Evolutionary conservation across 176 grass and related monocot species (phyloP).

Genomic region (Ensete glaucum): DNA sequence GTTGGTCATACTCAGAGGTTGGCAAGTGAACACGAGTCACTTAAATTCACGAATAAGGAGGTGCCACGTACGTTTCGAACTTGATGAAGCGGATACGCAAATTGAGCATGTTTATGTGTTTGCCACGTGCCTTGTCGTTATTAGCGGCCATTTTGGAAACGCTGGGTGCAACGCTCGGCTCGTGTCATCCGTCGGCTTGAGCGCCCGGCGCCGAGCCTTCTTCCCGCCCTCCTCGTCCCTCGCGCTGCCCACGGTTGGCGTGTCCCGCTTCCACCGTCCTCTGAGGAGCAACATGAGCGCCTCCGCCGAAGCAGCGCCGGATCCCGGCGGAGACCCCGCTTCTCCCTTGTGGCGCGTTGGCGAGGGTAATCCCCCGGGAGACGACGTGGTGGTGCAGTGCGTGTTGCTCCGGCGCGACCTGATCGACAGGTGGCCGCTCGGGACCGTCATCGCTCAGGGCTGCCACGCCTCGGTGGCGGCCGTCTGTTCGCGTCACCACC

Average conservation of each 20-base stretch:
- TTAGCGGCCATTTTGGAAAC: neutral
- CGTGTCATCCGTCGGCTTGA: neutral
- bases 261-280: neutral
- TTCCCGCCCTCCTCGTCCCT: neutral
- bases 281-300: neutral
- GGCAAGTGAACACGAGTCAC: no score
- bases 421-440: constrained; percentile 75
- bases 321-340: neutral
- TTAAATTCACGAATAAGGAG: no score
- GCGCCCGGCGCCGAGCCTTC: neutral
- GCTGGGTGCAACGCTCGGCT: neutral
- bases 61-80: no score
- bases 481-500: constrained; percentile 54
- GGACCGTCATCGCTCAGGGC: constrained; percentile 74
- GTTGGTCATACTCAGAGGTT: no score
- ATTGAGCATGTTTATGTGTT: neutral
- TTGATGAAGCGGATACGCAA: no score
- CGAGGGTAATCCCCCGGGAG: constrained; percentile 7
- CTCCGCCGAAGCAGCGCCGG: neutral
- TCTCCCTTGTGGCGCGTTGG: neutral
- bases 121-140: neutral
- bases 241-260: neutral
- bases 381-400: constrained; percentile 70
- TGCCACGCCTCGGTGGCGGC: constrained; percentile 75
- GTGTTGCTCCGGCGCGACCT: constrained; percentile 82